Percentiles rank a stretch among this genome's conserved stretches.
These are phyloP conservation scores for Pseudocercospora fijiensis DNA, from an alignment of 2,329 filamentous ascomycete species.

Conservation along the genomic window DNA sequence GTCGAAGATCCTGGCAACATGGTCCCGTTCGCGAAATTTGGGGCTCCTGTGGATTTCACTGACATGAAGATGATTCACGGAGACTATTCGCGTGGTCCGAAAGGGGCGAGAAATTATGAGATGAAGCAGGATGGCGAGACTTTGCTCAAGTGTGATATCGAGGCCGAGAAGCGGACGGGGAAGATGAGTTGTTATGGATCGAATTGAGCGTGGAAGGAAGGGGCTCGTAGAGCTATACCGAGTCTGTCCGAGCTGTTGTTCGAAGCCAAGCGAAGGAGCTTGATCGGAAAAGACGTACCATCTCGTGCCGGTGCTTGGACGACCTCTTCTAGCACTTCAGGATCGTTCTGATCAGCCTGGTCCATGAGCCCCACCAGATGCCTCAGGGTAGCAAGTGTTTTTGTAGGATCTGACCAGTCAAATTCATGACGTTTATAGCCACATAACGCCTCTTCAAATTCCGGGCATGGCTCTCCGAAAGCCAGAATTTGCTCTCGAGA, in stretches of 20 bases:
- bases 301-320: conserved; percentile 14
- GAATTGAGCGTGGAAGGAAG: neutral
- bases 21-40: conserved; percentile 51
- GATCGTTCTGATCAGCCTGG: conserved; percentile 19
- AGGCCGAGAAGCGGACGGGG: conserved; percentile 1
- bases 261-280: conserved; percentile 9
- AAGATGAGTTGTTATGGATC: neutral
- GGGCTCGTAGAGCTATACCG: neutral
- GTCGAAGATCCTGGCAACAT: conserved; percentile 56
- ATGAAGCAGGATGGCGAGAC: conserved; percentile 44
- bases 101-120: conserved; percentile 47
- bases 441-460: conserved; percentile 17
- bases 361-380: conserved; percentile 18
- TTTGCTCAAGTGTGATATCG: conserved; percentile 14
- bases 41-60: conserved; percentile 48
- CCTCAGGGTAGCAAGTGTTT: conserved; percentile 14
- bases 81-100: conserved; percentile 32
- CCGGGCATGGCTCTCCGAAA: conserved; percentile 15
- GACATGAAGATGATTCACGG: conserved; percentile 30
- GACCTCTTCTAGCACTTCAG: conserved; percentile 15
- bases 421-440: neutral
- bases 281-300: conserved; percentile 16
- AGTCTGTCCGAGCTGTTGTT: conserved; percentile 10
- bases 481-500: conserved; percentile 19
- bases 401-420: conserved; percentile 18